Evolutionary conservation across 2,329 filamentous ascomycete species (phyloP), one percentile per base, ranked within the genome.

Genomic region (Colletotrichum siamense): DNA sequence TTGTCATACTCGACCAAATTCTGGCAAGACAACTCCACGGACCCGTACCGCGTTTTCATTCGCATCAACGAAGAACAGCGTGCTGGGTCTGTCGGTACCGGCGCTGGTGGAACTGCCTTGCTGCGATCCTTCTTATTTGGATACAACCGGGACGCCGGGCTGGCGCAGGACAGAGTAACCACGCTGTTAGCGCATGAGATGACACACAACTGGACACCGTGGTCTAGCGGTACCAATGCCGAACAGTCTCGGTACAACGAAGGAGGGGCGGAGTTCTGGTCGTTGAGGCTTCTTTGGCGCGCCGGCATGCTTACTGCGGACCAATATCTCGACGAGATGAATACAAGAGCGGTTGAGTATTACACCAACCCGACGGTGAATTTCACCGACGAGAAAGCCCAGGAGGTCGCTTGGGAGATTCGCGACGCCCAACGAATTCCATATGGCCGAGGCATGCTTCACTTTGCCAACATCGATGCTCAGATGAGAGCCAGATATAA

Each of bases 201-300:
- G 63, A 62, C 63, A 8, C 70, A 73, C n/a, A 62, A 52, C 13
- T 73, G 70, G 70, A 73, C 70, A 0, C 52, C 63, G 0, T 73
- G 64, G 70, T n/a, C 18, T 1, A 36, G n/a, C 34, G 70, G 63
- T 1, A 73, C 62, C 9, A 49, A 34, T n/a, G 63, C 70, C 4
- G 70, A 73, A 55, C 34, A 62, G 16, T 73, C 70, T 30, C 70
- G 64, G 7, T 73, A 73, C 16, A 73, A 73, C 22, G 63, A 73
- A 26, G 70, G 70, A 13, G 62, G 32, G 10, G 70, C 70, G 2
- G 70, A 73, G 70, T 73, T 61, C 70, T 73, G 70, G 70, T 73
- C 70, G 2, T 36, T 73, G 34, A 39, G 63, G 24, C 34, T 73
- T 12, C 70, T 73, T 7, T 73, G 64, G 70, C 70, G 70, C 7